These are phyloP conservation scores for Tilletiopsis washingtonensis DNA, from an alignment of 1,284 basidiomycete species.

Conservation along the genomic window DNA sequence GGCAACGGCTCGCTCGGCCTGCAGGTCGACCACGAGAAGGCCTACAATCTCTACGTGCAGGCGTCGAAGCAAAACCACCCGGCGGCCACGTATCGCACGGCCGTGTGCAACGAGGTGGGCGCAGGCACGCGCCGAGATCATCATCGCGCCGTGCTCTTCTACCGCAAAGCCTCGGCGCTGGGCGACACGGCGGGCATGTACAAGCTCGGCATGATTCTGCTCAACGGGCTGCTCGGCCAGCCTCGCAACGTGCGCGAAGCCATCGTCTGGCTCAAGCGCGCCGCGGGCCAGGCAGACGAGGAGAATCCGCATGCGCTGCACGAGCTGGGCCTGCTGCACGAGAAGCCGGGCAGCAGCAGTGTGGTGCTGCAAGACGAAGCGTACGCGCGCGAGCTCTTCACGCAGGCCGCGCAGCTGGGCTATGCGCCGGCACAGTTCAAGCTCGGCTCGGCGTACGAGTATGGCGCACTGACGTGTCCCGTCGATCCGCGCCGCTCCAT, in stretches of 20 bases:
- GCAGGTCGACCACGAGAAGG: slow-evolving; percentile 92
- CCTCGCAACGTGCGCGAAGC: slow-evolving; percentile 81
- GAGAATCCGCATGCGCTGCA: slow-evolving; percentile 97
- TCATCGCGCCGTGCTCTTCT: slow-evolving; percentile 83
- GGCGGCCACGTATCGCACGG: slow-evolving; percentile 89
- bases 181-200: slow-evolving; percentile 99
- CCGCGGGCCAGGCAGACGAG: slow-evolving; percentile 93
- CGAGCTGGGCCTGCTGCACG: slow-evolving; percentile 87
- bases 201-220: slow-evolving; percentile 90
- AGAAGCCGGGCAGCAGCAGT: slow-evolving; percentile 48
- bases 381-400: slow-evolving; percentile 78
- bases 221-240: slow-evolving; percentile 77
- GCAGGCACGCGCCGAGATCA: slow-evolving; percentile 89
- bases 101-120: slow-evolving; percentile 98
- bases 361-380: slow-evolving; percentile 59
- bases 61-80: slow-evolving; percentile 96
- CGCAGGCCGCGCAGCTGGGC: slow-evolving; percentile 84
- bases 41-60: slow-evolving; percentile 96
- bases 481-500: slow-evolving; percentile 88
- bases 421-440: slow-evolving; percentile 92
- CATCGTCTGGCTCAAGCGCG: slow-evolving; percentile 85
- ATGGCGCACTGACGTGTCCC: slow-evolving; percentile 77
- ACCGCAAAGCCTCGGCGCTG: slow-evolving; percentile 88
- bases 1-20: slow-evolving; percentile 90
- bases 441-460: slow-evolving; percentile 89